Evolutionary conservation across 305 asterid species (phyloP).

Genomic region (Fraxinus albicans): DNA sequence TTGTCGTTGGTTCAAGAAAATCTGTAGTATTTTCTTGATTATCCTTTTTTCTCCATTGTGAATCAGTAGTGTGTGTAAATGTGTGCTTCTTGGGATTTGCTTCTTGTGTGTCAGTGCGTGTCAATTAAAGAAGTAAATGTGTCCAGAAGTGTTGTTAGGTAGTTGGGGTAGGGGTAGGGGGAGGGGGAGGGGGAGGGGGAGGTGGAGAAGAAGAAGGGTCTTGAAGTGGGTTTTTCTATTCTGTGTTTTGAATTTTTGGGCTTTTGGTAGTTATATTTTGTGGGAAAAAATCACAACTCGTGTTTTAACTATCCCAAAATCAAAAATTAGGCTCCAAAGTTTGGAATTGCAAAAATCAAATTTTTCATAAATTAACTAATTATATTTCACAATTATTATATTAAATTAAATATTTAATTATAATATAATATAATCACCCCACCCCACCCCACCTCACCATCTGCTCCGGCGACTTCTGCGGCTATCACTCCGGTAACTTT

Average conservation of each 20-base stretch:
- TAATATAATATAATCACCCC: too few relatives aligned
- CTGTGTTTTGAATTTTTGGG: conserved; percentile 8
- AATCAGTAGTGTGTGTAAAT: background rate
- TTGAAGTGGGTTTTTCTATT: background rate
- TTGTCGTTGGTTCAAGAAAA: conserved; percentile 21
- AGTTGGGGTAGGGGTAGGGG: background rate
- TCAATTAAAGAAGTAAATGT: conserved; percentile 14
- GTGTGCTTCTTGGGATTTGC: conserved; percentile 27
- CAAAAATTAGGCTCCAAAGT: too few relatives aligned
- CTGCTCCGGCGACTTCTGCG: too few relatives aligned
- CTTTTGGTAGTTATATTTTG: conserved; percentile 8
- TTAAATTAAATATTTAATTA: too few relatives aligned
- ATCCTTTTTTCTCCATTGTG: background rate
- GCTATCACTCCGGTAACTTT: too few relatives aligned
- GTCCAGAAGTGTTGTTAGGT: conserved; percentile 24
- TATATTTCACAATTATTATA: too few relatives aligned
- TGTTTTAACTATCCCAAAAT: too few relatives aligned
- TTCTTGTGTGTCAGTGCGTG: conserved; percentile 15
- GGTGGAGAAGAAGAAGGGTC: background rate
- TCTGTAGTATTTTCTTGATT: background rate
- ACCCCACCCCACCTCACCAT: too few relatives aligned
- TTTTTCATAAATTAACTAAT: too few relatives aligned
- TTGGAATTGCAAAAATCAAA: too few relatives aligned
- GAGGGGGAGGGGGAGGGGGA: background rate
- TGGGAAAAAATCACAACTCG: too few relatives aligned